phyloP scores from a whole-genome alignment of 305 asterid genomes.

The Solanum hybrid region DNA sequence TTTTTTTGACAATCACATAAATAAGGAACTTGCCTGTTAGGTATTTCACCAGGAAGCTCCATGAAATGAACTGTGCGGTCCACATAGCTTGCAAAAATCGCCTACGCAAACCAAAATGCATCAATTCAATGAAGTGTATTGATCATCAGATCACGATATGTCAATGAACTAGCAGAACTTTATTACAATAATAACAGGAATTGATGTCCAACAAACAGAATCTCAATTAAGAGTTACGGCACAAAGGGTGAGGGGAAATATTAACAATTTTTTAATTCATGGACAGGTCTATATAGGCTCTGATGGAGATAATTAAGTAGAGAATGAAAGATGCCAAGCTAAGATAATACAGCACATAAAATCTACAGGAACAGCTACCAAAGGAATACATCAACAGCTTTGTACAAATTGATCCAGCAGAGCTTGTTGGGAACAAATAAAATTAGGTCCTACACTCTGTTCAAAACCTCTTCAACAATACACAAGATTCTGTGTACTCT shows the following conservation, averaged over 20 bases:
- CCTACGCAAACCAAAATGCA: slow-evolving; percentile 34
- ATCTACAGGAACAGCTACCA: background rate
- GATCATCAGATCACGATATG: background rate
- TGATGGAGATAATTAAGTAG: background rate
- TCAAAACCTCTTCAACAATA: background rate
- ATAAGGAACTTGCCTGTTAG: slow-evolving; percentile 63
- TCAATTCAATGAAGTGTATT: background rate
- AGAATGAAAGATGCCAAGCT: background rate
- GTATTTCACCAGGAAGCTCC: slow-evolving; percentile 98
- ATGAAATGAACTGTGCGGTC: slow-evolving; percentile 93
- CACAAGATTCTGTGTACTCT: background rate
- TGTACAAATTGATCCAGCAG: background rate
- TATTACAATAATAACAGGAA: background rate
- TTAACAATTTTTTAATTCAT: background rate
- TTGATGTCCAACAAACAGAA: background rate
- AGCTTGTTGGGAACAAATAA: background rate
- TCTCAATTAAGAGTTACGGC: background rate
- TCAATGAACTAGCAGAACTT: background rate
- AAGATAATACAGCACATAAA: background rate
- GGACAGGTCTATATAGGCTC: background rate
- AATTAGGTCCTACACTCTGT: background rate
- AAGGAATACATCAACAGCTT: background rate
- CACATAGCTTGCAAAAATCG: slow-evolving; percentile 79
- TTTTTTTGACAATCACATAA: background rate
- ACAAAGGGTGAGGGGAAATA: background rate